These are phyloP conservation scores for Tremella mesenterica DNA, from an alignment of 768 basidiomycete species.

Conservation along the genomic window DNA sequence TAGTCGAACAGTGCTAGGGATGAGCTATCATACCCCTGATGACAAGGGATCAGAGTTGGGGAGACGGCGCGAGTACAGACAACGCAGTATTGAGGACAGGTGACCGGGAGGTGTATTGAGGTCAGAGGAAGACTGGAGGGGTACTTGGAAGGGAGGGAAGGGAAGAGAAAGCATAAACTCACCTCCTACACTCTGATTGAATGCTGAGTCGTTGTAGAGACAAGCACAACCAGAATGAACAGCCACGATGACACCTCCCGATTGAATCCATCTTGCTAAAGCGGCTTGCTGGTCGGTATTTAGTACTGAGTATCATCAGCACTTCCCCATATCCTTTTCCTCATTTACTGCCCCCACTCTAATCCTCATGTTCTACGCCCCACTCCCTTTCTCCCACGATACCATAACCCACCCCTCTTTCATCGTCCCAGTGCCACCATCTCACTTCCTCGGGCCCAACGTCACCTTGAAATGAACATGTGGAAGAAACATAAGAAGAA, in stretches of 20 bases:
- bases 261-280: slow-evolving; percentile 57
- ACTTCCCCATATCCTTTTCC: background rate
- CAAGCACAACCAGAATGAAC: slow-evolving; percentile 61
- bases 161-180: slow-evolving; percentile 9
- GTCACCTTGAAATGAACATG: no score
- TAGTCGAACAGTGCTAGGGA: slow-evolving; percentile 62
- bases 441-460: no score
- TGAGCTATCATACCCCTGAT: background rate
- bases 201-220: slow-evolving; percentile 55
- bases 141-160: no score
- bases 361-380: background rate
- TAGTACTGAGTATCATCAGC: slow-evolving; percentile 51
- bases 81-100: no score
- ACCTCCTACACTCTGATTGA: slow-evolving; percentile 53
- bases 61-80: no score
- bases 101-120: no score
- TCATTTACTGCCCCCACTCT: background rate
- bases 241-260: slow-evolving; percentile 63
- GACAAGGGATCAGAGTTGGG: no score
- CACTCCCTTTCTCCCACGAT: no score
- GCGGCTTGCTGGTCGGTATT: slow-evolving; percentile 56
- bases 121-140: no score
- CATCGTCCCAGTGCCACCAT: no score
- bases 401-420: no score
- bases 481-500: no score